Percentiles rank a stretch among this genome's conserved stretches.
phyloP scores from a whole-genome alignment of 1,284 basidiomycete genomes.

The Lignosus rhinocerotis region DNA sequence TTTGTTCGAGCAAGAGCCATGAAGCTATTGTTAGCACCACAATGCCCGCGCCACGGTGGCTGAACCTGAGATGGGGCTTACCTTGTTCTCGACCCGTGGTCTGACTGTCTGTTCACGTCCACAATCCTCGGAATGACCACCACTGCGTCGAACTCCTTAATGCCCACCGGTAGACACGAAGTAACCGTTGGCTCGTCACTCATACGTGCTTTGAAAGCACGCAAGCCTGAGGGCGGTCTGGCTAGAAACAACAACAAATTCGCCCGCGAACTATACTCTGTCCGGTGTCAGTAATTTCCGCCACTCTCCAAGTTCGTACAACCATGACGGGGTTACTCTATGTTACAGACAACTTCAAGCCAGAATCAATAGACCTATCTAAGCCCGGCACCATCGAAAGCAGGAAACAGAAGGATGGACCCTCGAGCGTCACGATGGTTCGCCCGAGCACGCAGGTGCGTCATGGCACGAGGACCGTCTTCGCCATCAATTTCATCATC shows the following conservation, averaged over 20 bases:
- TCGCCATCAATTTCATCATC: not conserved
- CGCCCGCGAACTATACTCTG: constrained; percentile 68
- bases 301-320: not conserved
- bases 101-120: not conserved
- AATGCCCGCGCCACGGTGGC: not conserved
- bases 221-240: constrained; percentile 42
- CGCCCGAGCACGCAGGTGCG: constrained; percentile 61
- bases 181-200: constrained; percentile 61
- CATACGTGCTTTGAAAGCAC: constrained; percentile 56
- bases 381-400: constrained; percentile 66
- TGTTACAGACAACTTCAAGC: constrained; percentile 68
- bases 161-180: constrained; percentile 54
- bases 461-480: constrained; percentile 3
- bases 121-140: constrained; percentile 32
- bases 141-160: constrained; percentile 48
- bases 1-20: no score
- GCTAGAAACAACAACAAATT: constrained; percentile 41
- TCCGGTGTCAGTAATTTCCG: constrained; percentile 56
- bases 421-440: constrained; percentile 54
- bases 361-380: constrained; percentile 62
- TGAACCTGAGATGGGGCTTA: not conserved
- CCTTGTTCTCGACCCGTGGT: constrained; percentile 2
- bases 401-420: constrained; percentile 35
- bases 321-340: not conserved
- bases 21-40: constrained; percentile 15